Percentiles rank a stretch among this genome's conserved stretches.
Evolutionary conservation across 2,329 filamentous ascomycete species (phyloP).

Genomic region (Neofusicoccum umdonicola): DNA sequence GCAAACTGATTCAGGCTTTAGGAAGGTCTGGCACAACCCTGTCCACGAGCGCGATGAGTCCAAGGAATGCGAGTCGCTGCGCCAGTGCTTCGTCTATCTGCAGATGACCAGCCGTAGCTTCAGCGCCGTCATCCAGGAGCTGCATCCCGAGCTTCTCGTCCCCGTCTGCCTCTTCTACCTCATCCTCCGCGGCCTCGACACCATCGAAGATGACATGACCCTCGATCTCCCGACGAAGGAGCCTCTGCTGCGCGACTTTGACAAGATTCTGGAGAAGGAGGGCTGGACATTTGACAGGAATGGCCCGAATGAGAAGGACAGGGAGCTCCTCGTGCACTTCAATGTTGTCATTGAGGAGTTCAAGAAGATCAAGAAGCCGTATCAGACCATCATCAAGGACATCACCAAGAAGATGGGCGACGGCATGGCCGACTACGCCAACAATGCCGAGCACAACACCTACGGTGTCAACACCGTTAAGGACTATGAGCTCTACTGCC

Average conservation of each 20-base stretch:
- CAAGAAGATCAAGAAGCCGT: slow-evolving; percentile 80
- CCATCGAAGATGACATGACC: slow-evolving; percentile 99
- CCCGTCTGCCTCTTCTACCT: slow-evolving; percentile 92
- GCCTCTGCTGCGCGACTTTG: slow-evolving; percentile 78
- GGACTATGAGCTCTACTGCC: slow-evolving; percentile 96
- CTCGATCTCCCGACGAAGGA: slow-evolving; percentile 79
- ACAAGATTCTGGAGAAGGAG: slow-evolving; percentile 73
- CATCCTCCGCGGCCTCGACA: slow-evolving; percentile 86
- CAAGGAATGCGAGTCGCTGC: slow-evolving; percentile 71
- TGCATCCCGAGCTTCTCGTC: slow-evolving; percentile 89
- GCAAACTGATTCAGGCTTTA: slow-evolving; percentile 36
- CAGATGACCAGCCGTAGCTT: slow-evolving; percentile 91
- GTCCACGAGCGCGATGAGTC: slow-evolving; percentile 77
- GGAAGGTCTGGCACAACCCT: slow-evolving; percentile 96
- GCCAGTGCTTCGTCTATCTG: slow-evolving; percentile 83
- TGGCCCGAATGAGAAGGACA: slow-evolving; percentile 89
- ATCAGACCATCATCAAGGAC: slow-evolving; percentile 84
- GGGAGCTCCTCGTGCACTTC: slow-evolving; percentile 88
- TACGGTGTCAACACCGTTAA: slow-evolving; percentile 78
- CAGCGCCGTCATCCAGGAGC: slow-evolving; percentile 86
- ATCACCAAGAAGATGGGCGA: slow-evolving; percentile 95
- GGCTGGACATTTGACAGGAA: slow-evolving; percentile 90
- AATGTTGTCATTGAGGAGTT: slow-evolving; percentile 82
- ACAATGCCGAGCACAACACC: slow-evolving; percentile 76
- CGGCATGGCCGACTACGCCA: slow-evolving; percentile 94